phyloP scores from a whole-genome alignment of 1,284 basidiomycete genomes.

The Stygiomarasmius scandens region DNA sequence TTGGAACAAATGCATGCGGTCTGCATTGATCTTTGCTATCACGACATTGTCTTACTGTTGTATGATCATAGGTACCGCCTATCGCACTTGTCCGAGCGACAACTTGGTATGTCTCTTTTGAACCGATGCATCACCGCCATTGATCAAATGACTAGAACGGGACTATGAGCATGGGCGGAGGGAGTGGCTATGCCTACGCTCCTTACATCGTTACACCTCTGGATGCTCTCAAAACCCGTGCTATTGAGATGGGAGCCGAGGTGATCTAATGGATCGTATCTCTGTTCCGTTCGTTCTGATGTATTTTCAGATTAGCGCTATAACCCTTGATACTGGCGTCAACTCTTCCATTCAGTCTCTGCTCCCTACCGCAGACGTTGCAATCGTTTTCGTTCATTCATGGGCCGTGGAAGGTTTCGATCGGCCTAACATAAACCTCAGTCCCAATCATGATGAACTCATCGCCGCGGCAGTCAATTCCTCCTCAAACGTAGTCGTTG shows the following conservation, averaged over 20 bases:
- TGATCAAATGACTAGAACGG: constrained; percentile 13
- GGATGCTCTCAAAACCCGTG: constrained; percentile 16
- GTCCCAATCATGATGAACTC: constrained; percentile 15
- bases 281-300: neutral
- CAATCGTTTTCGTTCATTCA: constrained; percentile 17
- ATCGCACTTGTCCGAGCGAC: neutral
- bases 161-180: constrained; percentile 18
- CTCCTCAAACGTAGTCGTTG: constrained; percentile 9
- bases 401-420: constrained; percentile 17
- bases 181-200: constrained; percentile 16
- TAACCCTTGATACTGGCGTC: neutral
- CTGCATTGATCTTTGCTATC: too few relatives aligned
- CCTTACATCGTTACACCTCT: constrained; percentile 22
- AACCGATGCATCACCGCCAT: too few relatives aligned
- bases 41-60: too few relatives aligned
- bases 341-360: neutral
- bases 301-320: constrained; percentile 7
- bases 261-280: constrained; percentile 9
- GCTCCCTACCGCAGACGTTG: constrained; percentile 8
- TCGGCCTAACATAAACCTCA: constrained; percentile 8
- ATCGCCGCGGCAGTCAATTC: constrained; percentile 17
- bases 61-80: neutral
- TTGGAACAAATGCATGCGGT: constrained; percentile 10
- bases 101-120: constrained; percentile 3
- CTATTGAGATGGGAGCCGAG: constrained; percentile 14